Conservation (phyloP, 257 asterid species). For the Forsythia suspensa region DNA sequence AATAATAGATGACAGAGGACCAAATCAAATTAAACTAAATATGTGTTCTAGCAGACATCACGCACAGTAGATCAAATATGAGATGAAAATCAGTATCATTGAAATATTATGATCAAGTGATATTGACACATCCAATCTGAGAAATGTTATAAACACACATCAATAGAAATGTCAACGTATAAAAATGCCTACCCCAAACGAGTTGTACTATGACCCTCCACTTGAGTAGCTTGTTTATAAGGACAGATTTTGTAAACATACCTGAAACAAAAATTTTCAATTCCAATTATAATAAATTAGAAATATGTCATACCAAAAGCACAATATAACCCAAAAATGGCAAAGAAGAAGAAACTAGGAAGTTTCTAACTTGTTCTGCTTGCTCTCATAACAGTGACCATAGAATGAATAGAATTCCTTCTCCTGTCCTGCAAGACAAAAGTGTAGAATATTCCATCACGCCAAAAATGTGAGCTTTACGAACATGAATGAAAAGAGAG, state of each 20-base stretch:
- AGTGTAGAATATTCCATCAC: constrained; percentile 27
- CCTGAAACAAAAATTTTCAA: constrained; percentile 46
- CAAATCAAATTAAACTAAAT: neutral
- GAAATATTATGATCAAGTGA: neutral
- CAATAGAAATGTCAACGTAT: constrained; percentile 5
- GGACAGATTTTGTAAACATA: constrained; percentile 92
- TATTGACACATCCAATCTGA: neutral
- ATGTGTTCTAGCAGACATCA: neutral
- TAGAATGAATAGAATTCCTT: constrained; percentile 90
- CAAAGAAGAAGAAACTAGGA: constrained; percentile 23
- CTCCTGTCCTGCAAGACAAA: constrained; percentile 73
- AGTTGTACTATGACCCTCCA: constrained; percentile 87
- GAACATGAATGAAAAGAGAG: neutral
- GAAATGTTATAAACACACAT: constrained; percentile 7
- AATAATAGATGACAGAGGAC: constrained; percentile 11
- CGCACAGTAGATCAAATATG: neutral
- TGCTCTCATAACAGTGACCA: constrained; percentile 92
- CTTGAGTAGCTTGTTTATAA: constrained; percentile 89
- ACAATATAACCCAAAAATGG: neutral
- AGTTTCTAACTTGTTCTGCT: constrained; percentile 74
- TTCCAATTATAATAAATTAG: constrained; percentile 19
- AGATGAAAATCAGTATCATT: neutral
- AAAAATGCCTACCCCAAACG: constrained; percentile 80
- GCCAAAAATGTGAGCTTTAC: neutral
- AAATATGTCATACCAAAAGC: constrained; percentile 2